These are phyloP conservation scores for Talaromyces wortmannii DNA, from an alignment of 495 filamentous ascomycete species.

Conservation along the genomic window DNA sequence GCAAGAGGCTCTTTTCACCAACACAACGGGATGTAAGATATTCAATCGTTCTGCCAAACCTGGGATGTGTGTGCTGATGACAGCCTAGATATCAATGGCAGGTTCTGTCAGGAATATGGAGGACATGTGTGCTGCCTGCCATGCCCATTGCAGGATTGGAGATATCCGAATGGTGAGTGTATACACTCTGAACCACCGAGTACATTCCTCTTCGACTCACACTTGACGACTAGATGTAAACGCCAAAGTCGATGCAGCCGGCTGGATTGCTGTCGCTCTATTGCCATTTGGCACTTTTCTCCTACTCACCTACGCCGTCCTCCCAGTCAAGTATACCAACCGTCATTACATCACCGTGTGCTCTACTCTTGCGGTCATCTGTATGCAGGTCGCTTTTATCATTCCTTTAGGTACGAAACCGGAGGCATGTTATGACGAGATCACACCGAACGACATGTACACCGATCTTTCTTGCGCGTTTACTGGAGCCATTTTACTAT, in stretches of 20 bases:
- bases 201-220: constrained; percentile 1
- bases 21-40: constrained; percentile 55
- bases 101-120: constrained; percentile 48
- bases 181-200: not conserved
- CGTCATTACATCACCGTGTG: constrained; percentile 90
- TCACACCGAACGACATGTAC: constrained; percentile 92
- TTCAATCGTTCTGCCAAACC: not conserved
- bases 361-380: constrained; percentile 62
- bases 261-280: constrained; percentile 74
- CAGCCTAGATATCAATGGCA: constrained; percentile 57
- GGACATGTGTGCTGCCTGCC: constrained; percentile 73
- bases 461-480: constrained; percentile 75
- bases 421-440: constrained; percentile 76
- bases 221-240: constrained; percentile 46
- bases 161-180: constrained; percentile 63
- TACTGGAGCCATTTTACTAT: constrained; percentile 76
- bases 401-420: constrained; percentile 79
- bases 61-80: constrained; percentile 7
- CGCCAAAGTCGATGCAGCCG: constrained; percentile 54
- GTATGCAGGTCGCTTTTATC: constrained; percentile 87
- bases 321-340: constrained; percentile 85
- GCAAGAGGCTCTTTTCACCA: constrained; percentile 51
- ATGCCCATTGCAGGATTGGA: constrained; percentile 79
- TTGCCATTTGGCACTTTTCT: constrained; percentile 68
- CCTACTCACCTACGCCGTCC: constrained; percentile 70